Evolutionary conservation across 2,329 filamentous ascomycete species (phyloP), one percentile per base, ranked within the genome.

Genomic region (Periconia digitata): DNA sequence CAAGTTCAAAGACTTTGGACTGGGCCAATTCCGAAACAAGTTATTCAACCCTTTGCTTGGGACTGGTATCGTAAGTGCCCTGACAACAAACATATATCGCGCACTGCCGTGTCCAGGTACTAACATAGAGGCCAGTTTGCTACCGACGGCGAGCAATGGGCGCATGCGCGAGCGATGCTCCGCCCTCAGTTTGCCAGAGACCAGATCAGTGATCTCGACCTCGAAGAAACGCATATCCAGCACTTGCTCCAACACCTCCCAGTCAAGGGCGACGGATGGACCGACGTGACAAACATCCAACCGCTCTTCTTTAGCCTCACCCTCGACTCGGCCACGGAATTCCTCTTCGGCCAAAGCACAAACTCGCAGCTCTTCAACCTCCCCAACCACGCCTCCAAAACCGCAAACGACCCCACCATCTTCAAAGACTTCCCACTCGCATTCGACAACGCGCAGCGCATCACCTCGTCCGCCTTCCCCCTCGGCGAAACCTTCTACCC

Each of bases 1-100:
- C 2, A 67, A 76, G 23, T 74, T 74, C 53, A 76, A 76, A 54
- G 75, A 77, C 40, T 78, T 74, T 64, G 63, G 67, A 3, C 46
- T 76, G 4, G 72, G 72, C 1, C 45, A 55, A 7, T 49, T 63
- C 16, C 56, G 74, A 18, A 72, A 70, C 49, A 50, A 50, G 1
- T 64, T 60, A 22, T 75, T 78, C 41, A 53, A 49, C 24, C 69
- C 71, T 1, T 47, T 77, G 5, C 63, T 78, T 8, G 75, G 75
- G 6, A 48, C 59, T 21, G 74, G 72, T 35, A 72, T 70, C 49
- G 65, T 67, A 43, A 60, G 64, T 56, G 21, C 12, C 22, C 22
- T 4, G 8, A 13, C 27, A 15, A 15, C 15, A 37, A 23, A 15
- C 17, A 12, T 42, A n/a, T 21, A 24, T 10, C 13, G 21, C 4